Evolutionary conservation across 495 filamentous ascomycete species (phyloP), one percentile per base, ranked within the genome.

Genomic region (Penicillium turbatum): DNA sequence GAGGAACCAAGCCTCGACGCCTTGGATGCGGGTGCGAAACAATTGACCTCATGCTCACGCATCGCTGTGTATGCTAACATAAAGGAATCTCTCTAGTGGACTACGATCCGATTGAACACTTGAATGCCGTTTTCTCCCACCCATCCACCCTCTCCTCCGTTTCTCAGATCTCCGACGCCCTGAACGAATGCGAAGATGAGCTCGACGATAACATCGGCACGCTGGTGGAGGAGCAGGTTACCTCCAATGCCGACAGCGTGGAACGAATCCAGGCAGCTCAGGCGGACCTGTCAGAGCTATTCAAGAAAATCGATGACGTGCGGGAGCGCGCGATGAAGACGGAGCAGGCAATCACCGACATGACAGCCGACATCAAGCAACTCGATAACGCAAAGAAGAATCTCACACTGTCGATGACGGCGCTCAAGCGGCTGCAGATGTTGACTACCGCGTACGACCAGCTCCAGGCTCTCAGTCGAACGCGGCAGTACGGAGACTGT

Each of bases 291-390:
- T 85, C 86, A 6, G 83, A 87, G 50, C 82, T 99, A 39, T 95
- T 99, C 78, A 86, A 86, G 64, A 96, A 93, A 74, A 96, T 99
- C 67, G 93, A 97, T 71, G 87, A 82, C 56, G 93, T 99, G 24
- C 87, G 95, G 55, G 87, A 86, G 65, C 82, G 92, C 54, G 93
- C 93, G 17, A 80, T 90, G 60, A 84, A 89, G 77, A 96, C 93
- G 10, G 95, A 99, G 72, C 86, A 90, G 62, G 84, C 90, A 37
- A 99, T 99, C 68, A 96, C 92, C 51, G 89, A 92, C 54, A 99
- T 99, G 93, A 99, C 93, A 41, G 92, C 93, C 50, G 95, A 99
- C 65, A 99, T 99, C 70, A 99, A 99, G 72, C 85, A 92, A 61
- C 78, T 99, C 54, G 93, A 99, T 71, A 87, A 87, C 69, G 96